Evolutionary conservation across 1,284 basidiomycete species (phyloP).

Genomic region (Erythrobasidium hasegawianum): DNA sequence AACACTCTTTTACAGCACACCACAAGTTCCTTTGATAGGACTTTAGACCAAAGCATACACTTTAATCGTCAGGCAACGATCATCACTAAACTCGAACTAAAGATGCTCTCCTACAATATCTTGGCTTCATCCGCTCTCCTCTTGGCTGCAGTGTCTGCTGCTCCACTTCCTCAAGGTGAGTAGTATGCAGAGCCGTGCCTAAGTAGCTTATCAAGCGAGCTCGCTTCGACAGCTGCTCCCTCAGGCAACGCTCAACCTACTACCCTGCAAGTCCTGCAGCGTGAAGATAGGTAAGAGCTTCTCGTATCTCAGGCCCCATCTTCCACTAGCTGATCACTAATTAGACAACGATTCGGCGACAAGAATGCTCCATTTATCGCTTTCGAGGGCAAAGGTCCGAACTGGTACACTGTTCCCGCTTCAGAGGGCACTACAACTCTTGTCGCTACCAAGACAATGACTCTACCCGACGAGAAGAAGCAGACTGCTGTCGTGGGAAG

Average conservation of each 20-base stretch:
- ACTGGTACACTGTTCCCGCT: conserved; percentile 16
- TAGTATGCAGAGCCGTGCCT: too few relatives aligned
- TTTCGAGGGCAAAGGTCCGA: conserved; percentile 6
- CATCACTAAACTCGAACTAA: neutral
- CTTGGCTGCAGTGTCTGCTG: neutral
- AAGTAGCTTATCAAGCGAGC: too few relatives aligned
- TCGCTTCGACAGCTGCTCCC: too few relatives aligned
- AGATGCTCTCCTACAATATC: neutral
- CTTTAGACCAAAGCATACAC: neutral
- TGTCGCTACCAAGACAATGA: conserved; percentile 9
- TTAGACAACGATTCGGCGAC: conserved; percentile 16
- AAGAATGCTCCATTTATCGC: conserved; percentile 16
- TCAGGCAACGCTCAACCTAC: too few relatives aligned
- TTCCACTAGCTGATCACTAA: too few relatives aligned
- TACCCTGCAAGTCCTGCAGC: too few relatives aligned
- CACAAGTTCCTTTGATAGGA: neutral
- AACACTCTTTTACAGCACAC: neutral
- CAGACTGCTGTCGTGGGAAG: conserved; percentile 14
- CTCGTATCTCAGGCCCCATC: too few relatives aligned
- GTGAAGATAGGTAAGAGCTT: too few relatives aligned
- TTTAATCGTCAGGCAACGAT: neutral
- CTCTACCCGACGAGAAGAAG: conserved; percentile 7
- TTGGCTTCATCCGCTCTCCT: neutral
- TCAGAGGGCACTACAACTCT: conserved; percentile 11
- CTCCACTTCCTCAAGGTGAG: neutral